A percentile compares a stretch with the other conserved stretches of the same genome.
These are phyloP conservation scores for Flammula alnicola DNA, from an alignment of 1,284 basidiomycete species.

Conservation along the genomic window DNA sequence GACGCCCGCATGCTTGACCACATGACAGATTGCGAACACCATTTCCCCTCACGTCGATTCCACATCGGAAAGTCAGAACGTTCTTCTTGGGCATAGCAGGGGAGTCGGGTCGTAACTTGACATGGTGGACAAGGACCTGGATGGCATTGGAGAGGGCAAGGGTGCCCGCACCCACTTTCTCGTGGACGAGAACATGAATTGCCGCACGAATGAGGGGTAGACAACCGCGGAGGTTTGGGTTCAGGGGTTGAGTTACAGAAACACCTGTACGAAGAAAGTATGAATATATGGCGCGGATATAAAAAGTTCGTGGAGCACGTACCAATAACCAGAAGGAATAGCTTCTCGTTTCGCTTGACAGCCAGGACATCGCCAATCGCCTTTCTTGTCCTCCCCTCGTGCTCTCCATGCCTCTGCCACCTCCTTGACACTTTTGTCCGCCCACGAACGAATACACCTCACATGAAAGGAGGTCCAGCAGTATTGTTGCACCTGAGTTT, in stretches of 20 bases:
- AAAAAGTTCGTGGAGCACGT: slow-evolving; percentile 26
- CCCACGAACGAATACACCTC: slow-evolving; percentile 82
- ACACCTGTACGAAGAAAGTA: slow-evolving; percentile 55
- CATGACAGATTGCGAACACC: slow-evolving; percentile 56
- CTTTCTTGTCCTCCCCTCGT: slow-evolving; percentile 66
- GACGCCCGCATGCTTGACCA: slow-evolving; percentile 62
- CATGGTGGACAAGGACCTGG: slow-evolving; percentile 60
- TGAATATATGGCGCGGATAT: not conserved
- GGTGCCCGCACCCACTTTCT: slow-evolving; percentile 69
- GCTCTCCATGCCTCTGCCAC: slow-evolving; percentile 75
- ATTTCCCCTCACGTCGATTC: slow-evolving; percentile 38
- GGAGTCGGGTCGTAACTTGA: slow-evolving; percentile 50
- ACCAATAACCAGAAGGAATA: slow-evolving; percentile 76
- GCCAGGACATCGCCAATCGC: slow-evolving; percentile 88
- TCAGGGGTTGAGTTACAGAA: slow-evolving; percentile 82
- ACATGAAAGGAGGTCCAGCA: slow-evolving; percentile 89
- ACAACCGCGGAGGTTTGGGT: slow-evolving; percentile 68
- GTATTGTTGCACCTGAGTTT: slow-evolving; percentile 52
- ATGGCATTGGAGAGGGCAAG: slow-evolving; percentile 75
- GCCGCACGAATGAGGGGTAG: slow-evolving; percentile 87
- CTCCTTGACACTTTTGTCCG: slow-evolving; percentile 78
- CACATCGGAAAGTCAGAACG: slow-evolving; percentile 68
- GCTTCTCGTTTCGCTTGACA: slow-evolving; percentile 77
- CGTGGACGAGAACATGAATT: slow-evolving; percentile 75
- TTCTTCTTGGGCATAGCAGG: slow-evolving; percentile 66